Evolutionary conservation across 192 early-diverging fungal species (phyloP), one percentile per base, ranked within the genome.

Genomic region (Podila horticola): DNA sequence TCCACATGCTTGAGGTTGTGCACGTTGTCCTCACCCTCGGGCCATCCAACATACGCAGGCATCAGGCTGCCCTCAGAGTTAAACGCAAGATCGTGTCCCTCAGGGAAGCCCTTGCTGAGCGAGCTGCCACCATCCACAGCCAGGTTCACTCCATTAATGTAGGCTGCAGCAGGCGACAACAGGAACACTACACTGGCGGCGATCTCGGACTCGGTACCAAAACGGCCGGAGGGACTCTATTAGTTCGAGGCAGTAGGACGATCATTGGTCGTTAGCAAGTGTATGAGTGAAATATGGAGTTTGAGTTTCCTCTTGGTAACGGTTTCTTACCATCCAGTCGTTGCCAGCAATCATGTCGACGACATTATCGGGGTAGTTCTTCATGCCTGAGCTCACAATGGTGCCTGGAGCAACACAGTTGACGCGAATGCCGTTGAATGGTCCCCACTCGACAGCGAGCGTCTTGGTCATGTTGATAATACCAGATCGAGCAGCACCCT

Each of bases 361-460:
- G 17, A 88, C 77, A n/a, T 72, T 69, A 3, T 74, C 69, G 9
- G 87, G 82, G 51, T 88, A 88, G 66, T 86, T 86, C 55, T 74
- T 74, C 72, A 87, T 85, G 30, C 87, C 87, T 19, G 79, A 83
- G 57, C 86, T 85, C 34, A 88, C 74, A 66, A 88, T 84, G 15
- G 84, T 84, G 22, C 87, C 87, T 17, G 87, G 87, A 26, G 86
- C 87, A 31, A 88, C 87, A 57, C 79, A 87, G 75, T 88, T 88
- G 72, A 88, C 66, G 22, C 87, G 85, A 38, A 88, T 85, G 4
- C 84, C 84, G 20, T 81, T 81, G 28, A 71, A 82, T 5, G 73
- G 71, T 20, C 83, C 84, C 87, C 87, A 88, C 64, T 88, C 87
- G 28, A 83, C 79, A 1, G 84, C 82, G 57, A 88, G 64, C 1